Percentiles rank a stretch among this genome's conserved stretches.
phyloP scores from a whole-genome alignment of 164 flowering plant genomes.

The Vitis cinerea region DNA sequence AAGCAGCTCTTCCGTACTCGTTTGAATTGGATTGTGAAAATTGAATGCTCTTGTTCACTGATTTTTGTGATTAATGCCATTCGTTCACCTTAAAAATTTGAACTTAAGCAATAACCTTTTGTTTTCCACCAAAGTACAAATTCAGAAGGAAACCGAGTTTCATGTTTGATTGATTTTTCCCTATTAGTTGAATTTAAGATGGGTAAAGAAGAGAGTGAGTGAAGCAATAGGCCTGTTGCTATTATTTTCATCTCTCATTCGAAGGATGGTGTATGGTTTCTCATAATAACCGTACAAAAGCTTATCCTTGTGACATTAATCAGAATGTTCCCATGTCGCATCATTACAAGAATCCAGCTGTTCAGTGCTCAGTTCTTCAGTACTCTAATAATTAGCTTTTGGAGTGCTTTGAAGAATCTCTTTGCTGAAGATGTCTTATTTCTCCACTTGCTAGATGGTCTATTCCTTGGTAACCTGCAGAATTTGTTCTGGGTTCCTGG shows the following conservation, averaged over 20 bases:
- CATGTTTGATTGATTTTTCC: too few species aligned
- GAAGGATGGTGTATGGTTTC: neutral
- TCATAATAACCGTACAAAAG: too few species aligned
- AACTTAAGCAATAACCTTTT: neutral
- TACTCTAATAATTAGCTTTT: slow-evolving; percentile 9
- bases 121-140: too few species aligned
- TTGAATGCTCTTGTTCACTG: neutral
- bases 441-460: slow-evolving; percentile 9
- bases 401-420: slow-evolving; percentile 20
- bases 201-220: too few species aligned
- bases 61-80: neutral
- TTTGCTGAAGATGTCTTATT: slow-evolving; percentile 3
- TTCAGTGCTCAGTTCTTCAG: slow-evolving; percentile 1
- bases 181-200: too few species aligned
- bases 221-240: neutral
- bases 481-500: slow-evolving; percentile 8
- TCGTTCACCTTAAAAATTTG: neutral
- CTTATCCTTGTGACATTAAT: slow-evolving; percentile 2
- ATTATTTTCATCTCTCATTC: neutral
- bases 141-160: too few species aligned
- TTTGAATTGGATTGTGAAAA: neutral
- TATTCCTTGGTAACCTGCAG: neutral
- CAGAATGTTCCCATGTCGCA: slow-evolving; percentile 7
- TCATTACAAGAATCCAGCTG: slow-evolving; percentile 12
- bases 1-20: neutral